Base-by-base conservation (phyloP, 768 basidiomycete genomes). In the Psilocybe cubensis region DNA sequence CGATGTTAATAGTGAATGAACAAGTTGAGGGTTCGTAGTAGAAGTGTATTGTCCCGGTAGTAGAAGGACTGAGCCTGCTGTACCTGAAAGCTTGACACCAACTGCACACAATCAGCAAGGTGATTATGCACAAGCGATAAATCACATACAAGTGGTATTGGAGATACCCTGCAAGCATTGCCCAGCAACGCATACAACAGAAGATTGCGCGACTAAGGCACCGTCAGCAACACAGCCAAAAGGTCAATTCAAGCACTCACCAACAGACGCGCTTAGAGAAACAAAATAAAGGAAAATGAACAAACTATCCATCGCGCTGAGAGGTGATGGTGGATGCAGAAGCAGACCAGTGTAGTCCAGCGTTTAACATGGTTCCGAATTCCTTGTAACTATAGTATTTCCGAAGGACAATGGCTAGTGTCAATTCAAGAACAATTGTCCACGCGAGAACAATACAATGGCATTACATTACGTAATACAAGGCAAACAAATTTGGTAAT, bases 81-180 rank as follows among this genome's bases (percentile, higher is more conserved):
- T 72, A 21, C 83, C 79, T 18, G 83, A 84, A 55, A 93, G 69
- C 49, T 78, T 84, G 60, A 83, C 83, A 60, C 92, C 92, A 59
- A 94, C 92, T 94, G 57, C 28, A 52, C 27, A 20, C 49, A 52
- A 51, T 53, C 27, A 57, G 35, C 25, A 24, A 10, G 29, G 44
- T 50, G 7, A 11, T 46, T 52, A 40, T 18, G 18, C 44, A 52
- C 9, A 51, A 9, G 41, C 28, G 17, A 4, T 20, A 29, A 3
- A 43, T 40, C 17, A 72, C 76, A 29, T 56, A 86, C 89, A 75
- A 65, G 89, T 88, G 21, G 80, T 83, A 67, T 93, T 92, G 28
- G 89, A 84, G 72, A 74, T 83, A 56, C 92, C 92, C 71, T 92
- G 81, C 55, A 93, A 74, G 78, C 92, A 93, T 88, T 94, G 91